A percentile compares a stretch with the other conserved stretches of the same genome.
Conservation (phyloP, 1,284 basidiomycete species). For the Sporisorium reilianum region DNA sequence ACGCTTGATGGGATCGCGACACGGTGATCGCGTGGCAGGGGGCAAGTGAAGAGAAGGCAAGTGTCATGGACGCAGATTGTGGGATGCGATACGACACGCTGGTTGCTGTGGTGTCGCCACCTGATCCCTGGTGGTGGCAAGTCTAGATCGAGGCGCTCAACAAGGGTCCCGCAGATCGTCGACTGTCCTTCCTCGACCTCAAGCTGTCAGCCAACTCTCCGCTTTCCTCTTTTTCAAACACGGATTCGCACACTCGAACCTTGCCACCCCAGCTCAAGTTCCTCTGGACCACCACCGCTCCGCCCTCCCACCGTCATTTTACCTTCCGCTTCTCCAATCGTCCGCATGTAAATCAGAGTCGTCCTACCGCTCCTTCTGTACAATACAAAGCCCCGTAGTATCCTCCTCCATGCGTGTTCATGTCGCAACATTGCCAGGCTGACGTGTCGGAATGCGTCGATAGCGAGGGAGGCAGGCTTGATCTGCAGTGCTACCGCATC, state of each 20-base stretch:
- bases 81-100: background rate
- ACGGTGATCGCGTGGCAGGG: too few relatives aligned
- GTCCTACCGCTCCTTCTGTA: slow-evolving; percentile 12
- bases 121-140: background rate
- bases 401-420: too few relatives aligned
- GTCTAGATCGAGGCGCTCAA: background rate
- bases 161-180: background rate
- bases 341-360: slow-evolving; percentile 28
- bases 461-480: too few relatives aligned
- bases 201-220: background rate
- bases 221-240: background rate
- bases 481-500: background rate
- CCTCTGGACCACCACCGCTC: slow-evolving; percentile 2
- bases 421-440: too few relatives aligned
- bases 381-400: too few relatives aligned
- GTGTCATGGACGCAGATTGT: background rate
- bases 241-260: background rate
- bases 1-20: background rate
- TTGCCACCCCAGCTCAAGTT: background rate
- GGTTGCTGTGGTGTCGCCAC: background rate
- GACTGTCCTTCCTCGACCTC: background rate
- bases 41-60: background rate
- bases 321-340: background rate
- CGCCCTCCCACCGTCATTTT: background rate
- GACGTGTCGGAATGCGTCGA: too few relatives aligned